These are phyloP conservation scores for Verticillium nonalfalfae DNA, from an alignment of 2,329 filamentous ascomycete species.

Conservation along the genomic window DNA sequence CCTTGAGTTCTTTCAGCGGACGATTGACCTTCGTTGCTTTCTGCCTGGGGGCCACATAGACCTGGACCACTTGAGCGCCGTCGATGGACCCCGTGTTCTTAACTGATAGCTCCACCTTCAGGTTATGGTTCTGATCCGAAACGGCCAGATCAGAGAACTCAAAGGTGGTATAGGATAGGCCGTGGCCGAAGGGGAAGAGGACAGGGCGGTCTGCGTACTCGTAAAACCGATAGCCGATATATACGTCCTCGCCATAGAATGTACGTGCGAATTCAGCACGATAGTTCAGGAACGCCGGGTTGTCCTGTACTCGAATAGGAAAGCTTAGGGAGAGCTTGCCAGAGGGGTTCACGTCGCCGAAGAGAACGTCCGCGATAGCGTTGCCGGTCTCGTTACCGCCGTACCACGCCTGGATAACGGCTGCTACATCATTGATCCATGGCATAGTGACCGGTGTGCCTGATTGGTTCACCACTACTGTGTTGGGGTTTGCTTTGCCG, in stretches of 20 bases:
- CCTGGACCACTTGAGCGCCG: constrained; percentile 42
- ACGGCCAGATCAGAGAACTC: constrained; percentile 36
- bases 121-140: constrained; percentile 29
- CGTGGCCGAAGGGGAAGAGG: constrained; percentile 66
- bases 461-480: constrained; percentile 63
- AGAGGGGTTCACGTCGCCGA: constrained; percentile 61
- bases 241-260: constrained; percentile 66
- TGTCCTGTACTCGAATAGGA: constrained; percentile 56
- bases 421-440: constrained; percentile 46
- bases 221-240: constrained; percentile 68
- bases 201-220: constrained; percentile 53
- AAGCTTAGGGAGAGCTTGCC: constrained; percentile 70
- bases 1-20: constrained; percentile 50
- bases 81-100: constrained; percentile 45
- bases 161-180: constrained; percentile 66
- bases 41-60: constrained; percentile 41
- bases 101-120: constrained; percentile 39
- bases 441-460: constrained; percentile 65
- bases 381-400: constrained; percentile 72
- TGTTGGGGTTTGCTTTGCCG: constrained; percentile 55
- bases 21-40: constrained; percentile 39
- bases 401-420: constrained; percentile 69
- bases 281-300: constrained; percentile 66
- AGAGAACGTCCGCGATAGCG: constrained; percentile 64
- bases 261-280: constrained; percentile 56